These are phyloP conservation scores for Cladosporium sp. DNA, from an alignment of 2,329 filamentous ascomycete species.

Conservation along the genomic window DNA sequence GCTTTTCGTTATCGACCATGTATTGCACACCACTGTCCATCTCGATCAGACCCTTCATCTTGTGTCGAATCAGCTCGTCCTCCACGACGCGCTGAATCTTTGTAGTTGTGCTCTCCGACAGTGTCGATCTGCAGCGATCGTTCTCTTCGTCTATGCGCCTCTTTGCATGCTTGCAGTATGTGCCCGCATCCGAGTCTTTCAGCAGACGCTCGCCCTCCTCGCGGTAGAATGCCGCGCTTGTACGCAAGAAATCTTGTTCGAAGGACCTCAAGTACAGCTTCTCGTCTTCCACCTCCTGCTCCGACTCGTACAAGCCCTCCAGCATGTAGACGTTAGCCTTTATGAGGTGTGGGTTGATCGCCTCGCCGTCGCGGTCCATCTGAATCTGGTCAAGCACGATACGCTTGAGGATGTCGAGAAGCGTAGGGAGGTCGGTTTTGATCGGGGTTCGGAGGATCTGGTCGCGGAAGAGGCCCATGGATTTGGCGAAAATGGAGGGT, in stretches of 20 bases:
- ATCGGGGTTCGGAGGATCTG: slow-evolving; percentile 70
- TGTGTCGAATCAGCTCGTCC: slow-evolving; percentile 71
- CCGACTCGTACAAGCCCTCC: slow-evolving; percentile 79
- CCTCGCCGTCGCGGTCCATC: slow-evolving; percentile 87
- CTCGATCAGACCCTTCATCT: slow-evolving; percentile 77
- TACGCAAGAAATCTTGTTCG: slow-evolving; percentile 72
- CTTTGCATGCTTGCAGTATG: slow-evolving; percentile 76
- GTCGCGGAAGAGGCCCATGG: slow-evolving; percentile 86
- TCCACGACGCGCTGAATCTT: slow-evolving; percentile 80
- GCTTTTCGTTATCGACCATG: slow-evolving; percentile 89
- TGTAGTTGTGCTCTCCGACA: slow-evolving; percentile 69
- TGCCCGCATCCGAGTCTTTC: slow-evolving; percentile 74
- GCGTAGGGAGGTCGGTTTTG: slow-evolving; percentile 48
- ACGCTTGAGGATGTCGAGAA: slow-evolving; percentile 74
- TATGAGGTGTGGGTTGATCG: slow-evolving; percentile 80
- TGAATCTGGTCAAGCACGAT: slow-evolving; percentile 88
- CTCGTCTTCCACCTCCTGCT: slow-evolving; percentile 72
- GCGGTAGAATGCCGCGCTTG: slow-evolving; percentile 72
- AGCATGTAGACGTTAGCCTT: slow-evolving; percentile 87
- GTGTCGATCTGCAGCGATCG: slow-evolving; percentile 77
- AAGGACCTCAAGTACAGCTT: slow-evolving; percentile 85
- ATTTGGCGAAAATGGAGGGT: slow-evolving; percentile 77
- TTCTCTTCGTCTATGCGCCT: slow-evolving; percentile 76
- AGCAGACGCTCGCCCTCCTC: slow-evolving; percentile 73
- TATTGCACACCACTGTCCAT: slow-evolving; percentile 83